phyloP scores from a whole-genome alignment of 495 filamentous ascomycete species.

The Trichoderma asperelloides region DNA sequence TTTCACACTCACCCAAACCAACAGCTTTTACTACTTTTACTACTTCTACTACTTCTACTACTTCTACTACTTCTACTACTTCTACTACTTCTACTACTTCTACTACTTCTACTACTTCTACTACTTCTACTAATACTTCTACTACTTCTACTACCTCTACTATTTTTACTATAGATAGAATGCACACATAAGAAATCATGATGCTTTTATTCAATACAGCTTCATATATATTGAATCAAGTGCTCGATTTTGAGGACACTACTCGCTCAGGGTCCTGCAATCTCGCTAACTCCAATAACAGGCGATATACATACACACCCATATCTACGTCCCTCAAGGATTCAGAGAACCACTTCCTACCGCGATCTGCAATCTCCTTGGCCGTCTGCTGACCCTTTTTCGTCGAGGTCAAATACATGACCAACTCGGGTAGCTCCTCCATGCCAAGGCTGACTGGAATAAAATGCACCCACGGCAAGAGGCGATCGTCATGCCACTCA shows the following conservation, averaged over 20 bases:
- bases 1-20: too few relatives aligned
- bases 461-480: slow-evolving; percentile 48
- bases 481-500: slow-evolving; percentile 51
- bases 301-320: slow-evolving; percentile 32
- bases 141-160: too few relatives aligned
- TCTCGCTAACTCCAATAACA: slow-evolving; percentile 37
- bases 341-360: slow-evolving; percentile 31
- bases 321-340: slow-evolving; percentile 33
- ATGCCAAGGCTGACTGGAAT: slow-evolving; percentile 38
- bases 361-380: slow-evolving; percentile 31
- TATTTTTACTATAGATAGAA: too few relatives aligned
- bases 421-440: slow-evolving; percentile 38
- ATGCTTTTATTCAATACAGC: too few relatives aligned
- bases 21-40: too few relatives aligned
- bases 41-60: too few relatives aligned
- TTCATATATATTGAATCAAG: too few relatives aligned
- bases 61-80: too few relatives aligned
- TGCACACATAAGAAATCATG: too few relatives aligned
- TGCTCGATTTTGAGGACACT: neutral
- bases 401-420: slow-evolving; percentile 31
- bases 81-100: too few relatives aligned
- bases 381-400: slow-evolving; percentile 22
- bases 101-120: too few relatives aligned
- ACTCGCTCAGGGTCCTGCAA: slow-evolving; percentile 19
- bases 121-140: too few relatives aligned